phyloP scores from a whole-genome alignment of 768 basidiomycete species.

The Leucosporidium yakuticum region DNA sequence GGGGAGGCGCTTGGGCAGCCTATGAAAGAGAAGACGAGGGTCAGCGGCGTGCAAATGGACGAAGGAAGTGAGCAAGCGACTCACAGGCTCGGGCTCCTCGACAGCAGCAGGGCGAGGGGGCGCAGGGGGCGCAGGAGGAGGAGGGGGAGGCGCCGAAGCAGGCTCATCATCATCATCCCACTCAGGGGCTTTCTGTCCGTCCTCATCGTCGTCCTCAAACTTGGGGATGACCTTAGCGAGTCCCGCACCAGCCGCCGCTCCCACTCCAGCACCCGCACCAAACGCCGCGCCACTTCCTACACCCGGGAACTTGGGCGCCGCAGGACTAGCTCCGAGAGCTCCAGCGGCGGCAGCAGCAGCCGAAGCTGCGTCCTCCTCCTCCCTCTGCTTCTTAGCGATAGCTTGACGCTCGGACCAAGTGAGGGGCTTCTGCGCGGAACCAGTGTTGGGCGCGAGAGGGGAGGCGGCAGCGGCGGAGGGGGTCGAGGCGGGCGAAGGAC shows the following conservation, averaged over 20 bases:
- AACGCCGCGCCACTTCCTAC: no score
- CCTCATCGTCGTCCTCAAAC: no score
- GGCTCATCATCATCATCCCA: constrained; percentile 20
- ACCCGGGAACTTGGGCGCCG: no score
- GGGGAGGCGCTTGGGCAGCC: constrained; percentile 46
- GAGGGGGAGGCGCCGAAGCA: constrained; percentile 39
- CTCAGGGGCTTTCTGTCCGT: no score
- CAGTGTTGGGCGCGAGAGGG: not conserved
- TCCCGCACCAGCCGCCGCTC: not conserved
- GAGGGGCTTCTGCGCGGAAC: constrained; percentile 61
- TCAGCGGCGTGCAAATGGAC: constrained; percentile 37
- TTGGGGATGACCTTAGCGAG: no score
- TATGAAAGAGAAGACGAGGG: constrained; percentile 46
- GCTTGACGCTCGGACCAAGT: constrained; percentile 95
- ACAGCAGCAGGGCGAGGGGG: constrained; percentile 44
- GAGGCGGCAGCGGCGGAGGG: constrained; percentile 15
- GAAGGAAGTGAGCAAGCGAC: constrained; percentile 44
- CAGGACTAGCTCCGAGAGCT: no score
- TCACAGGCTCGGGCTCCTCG: constrained; percentile 42
- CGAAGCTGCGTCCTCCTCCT: constrained; percentile 59
- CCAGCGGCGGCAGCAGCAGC: not conserved
- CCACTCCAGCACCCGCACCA: no score
- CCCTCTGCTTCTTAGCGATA: constrained; percentile 74
- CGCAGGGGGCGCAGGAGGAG: constrained; percentile 40
- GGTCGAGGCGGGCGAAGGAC: constrained; percentile 46